Percentiles rank a stretch among this genome's conserved stretches.
These are phyloP conservation scores for Schoenoplectus triqueter DNA, from an alignment of 202 grass and related monocot species.

Conservation along the genomic window DNA sequence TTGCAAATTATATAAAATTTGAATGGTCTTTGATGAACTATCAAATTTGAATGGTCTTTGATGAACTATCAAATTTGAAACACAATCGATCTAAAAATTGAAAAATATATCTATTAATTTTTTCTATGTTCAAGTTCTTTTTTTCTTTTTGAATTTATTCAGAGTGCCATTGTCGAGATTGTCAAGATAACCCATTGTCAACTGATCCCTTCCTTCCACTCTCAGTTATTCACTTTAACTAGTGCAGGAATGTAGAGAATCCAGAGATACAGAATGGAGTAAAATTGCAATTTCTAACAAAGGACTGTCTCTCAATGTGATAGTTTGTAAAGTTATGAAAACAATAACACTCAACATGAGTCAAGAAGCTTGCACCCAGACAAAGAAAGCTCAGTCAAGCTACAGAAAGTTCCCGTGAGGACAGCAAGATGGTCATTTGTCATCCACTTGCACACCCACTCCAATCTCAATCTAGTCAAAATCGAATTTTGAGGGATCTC, in stretches of 20 bases:
- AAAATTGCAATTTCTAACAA: slow-evolving; percentile 24
- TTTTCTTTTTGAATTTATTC: too few species aligned
- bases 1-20: too few species aligned
- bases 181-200: too few species aligned
- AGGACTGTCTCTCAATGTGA: neutral
- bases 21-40: too few species aligned
- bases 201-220: neutral
- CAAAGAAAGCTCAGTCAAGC: slow-evolving; percentile 67
- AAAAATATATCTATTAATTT: too few species aligned
- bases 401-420: slow-evolving; percentile 55
- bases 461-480: slow-evolving; percentile 63
- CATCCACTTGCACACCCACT: slow-evolving; percentile 76
- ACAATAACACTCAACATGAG: slow-evolving; percentile 56
- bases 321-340: slow-evolving; percentile 20
- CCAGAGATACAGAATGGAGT: neutral
- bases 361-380: slow-evolving; percentile 83
- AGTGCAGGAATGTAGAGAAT: neutral
- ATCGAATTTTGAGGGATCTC: slow-evolving; percentile 40
- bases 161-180: too few species aligned
- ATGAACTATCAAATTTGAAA: too few species aligned
- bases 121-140: too few species aligned
- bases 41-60: too few species aligned
- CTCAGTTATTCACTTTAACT: neutral
- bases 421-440: slow-evolving; percentile 69
- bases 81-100: too few species aligned